Evolutionary conservation across 495 filamentous ascomycete species (phyloP).

Genomic region (Penicillium turbatum): DNA sequence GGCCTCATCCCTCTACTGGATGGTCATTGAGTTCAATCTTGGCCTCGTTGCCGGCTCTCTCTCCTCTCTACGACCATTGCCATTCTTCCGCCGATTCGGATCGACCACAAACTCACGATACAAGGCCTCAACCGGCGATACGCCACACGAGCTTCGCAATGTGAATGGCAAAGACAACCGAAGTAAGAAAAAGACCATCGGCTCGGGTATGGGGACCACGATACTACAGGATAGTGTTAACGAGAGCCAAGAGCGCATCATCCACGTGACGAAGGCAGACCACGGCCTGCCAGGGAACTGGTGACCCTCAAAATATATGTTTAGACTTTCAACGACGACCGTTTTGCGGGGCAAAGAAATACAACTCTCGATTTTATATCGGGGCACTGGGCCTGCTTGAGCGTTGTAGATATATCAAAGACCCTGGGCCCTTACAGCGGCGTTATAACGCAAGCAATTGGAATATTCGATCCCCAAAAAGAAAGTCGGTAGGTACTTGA

Average conservation of each 20-base stretch:
- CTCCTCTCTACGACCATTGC: conserved; percentile 3
- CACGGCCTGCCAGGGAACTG: background rate
- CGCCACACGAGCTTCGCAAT: background rate
- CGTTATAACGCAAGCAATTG: no score
- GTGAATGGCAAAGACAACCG: background rate
- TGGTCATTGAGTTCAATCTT: conserved; percentile 12
- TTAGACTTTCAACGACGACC: no score
- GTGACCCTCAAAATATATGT: no score
- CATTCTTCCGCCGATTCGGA: conserved; percentile 5
- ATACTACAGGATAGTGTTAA: conserved; percentile 2
- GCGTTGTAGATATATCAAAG: no score
- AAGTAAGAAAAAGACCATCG: background rate
- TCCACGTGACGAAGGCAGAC: background rate
- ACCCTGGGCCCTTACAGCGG: no score
- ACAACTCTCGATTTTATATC: no score
- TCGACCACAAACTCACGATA: background rate
- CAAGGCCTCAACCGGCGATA: background rate
- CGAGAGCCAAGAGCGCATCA: background rate
- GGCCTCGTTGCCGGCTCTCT: conserved; percentile 7
- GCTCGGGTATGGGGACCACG: background rate
- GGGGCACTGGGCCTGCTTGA: no score
- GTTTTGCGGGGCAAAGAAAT: no score
- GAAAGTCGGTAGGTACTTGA: no score
- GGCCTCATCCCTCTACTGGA: conserved; percentile 11
- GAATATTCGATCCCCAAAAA: no score